Base-by-base conservation (phyloP, 2,329 filamentous ascomycete genomes). In the Penicillium decumbens region DNA sequence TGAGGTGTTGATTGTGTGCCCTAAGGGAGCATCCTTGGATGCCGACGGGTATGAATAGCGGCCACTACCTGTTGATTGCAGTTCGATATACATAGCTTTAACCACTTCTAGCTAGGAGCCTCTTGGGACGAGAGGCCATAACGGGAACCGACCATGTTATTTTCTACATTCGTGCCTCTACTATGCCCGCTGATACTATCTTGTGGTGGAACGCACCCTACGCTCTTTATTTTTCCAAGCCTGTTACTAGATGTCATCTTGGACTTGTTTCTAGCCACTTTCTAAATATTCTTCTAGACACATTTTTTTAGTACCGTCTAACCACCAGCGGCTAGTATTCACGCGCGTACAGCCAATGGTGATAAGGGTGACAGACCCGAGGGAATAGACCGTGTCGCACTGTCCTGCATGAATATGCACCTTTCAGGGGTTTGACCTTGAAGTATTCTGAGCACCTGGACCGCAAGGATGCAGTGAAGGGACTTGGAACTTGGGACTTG, bases 351-450 rank as follows among this genome's bases (percentile, higher is more conserved):
- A 18, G 15, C 15, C 15, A n/a, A n/a, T n/a, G n/a, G n/a, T n/a
- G n/a, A n/a, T n/a, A 18, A 2, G 15, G 15, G 15, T 18, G 15
- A 18, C 1, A 18, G 2, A 18, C 15, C 15, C 45, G 45, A 39
- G 45, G 45, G 43, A n/a, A 12, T 9, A 41, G 25, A 27, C 8
- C 25, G 20, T 37, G 41, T 53, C 27, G 37, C 28, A 50, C 35
- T 18, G 30, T 24, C 47, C 41, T 53, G 51, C 51, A 50, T 20
- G 43, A 48, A 44, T 42, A 30, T 38, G 33, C 23, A 39, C 23
- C 24, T 15, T 32, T 20, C 24, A 35, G 15, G 18, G 25, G 3
- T 39, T 43, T 43, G 40, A 47, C 20, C 41, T 30, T 45, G 10
- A 5, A 35, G 10, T 18, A 35, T 35, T 20, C 6, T 4, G 15